Evolutionary conservation across 1,139 yeast species (phyloP), one percentile per base, ranked within the genome.

Genomic region (Geotrichum cucujoidarum): DNA sequence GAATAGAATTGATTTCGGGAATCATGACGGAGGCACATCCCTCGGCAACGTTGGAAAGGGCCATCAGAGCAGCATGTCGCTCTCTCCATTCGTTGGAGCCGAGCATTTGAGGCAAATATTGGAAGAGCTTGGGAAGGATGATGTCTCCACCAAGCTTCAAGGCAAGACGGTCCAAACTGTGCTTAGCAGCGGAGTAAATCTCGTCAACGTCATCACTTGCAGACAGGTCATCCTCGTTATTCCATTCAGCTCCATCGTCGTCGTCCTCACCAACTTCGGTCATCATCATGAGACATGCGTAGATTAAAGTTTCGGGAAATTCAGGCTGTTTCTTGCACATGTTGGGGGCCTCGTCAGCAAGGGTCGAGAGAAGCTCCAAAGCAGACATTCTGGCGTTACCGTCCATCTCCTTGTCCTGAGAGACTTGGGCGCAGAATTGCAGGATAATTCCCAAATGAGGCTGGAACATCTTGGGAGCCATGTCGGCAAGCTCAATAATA

Each of bases 11-110:
- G 48, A 89, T 83, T 65, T 89, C 96, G 37, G 78, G 73, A 51
- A 86, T 83, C 68, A 92, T 75, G 16, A 86, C 90, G 58, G 89
- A 97, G 47, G 89, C 78, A 68, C 97, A 92, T 43, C 98, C 98
- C 71, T 92, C 98, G 34, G 97, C 97, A 24, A 95, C 96, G 8
- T 95, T 83, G 0, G 97, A 88, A 40, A 92, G 72, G 0, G 97
- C 97, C 97, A 92, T 92, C 51, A 92, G 72, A 1, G 97, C 95
- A 14, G 96, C 98, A 66, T 89, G 96, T 54, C 97, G 83, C 66
- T 89, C 95, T 65, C 95, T 82, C 98, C 98, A 92, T 54, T 80
- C 77, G 34, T 70, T 62, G 1, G 95, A 83, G 50, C 73, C 73
- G 30, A 86, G 69, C 95, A 92, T 84, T 48, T 78, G 78, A 13